phyloP scores from a whole-genome alignment of 768 basidiomycete species.

The Boletus subparvulus region DNA sequence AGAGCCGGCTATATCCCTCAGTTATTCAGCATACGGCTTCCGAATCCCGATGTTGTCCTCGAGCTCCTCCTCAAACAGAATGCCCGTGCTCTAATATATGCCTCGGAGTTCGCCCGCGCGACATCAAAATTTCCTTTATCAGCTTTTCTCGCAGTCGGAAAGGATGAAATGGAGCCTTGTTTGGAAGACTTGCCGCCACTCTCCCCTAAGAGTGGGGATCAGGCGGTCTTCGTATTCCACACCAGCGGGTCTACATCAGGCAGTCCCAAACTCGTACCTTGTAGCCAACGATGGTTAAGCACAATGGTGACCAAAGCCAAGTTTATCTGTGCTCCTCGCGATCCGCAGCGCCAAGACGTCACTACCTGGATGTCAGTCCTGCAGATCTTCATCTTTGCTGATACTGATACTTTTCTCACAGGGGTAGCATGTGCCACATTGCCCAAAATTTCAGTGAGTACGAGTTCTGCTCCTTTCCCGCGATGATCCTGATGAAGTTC shows the following conservation, averaged over 20 bases:
- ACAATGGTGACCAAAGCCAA: slow-evolving; percentile 61
- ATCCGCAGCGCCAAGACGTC: slow-evolving; percentile 60
- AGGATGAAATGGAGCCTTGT: slow-evolving; percentile 38
- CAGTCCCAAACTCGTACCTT: slow-evolving; percentile 75
- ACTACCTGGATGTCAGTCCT: slow-evolving; percentile 67
- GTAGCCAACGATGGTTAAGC: slow-evolving; percentile 65
- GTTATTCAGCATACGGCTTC: slow-evolving; percentile 73
- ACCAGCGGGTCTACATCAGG: slow-evolving; percentile 85
- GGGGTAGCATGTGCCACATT: slow-evolving; percentile 85
- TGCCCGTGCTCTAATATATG: slow-evolving; percentile 65
- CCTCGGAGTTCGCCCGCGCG: slow-evolving; percentile 50
- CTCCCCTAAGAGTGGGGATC: slow-evolving; percentile 36
- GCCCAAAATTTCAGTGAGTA: slow-evolving; percentile 71
- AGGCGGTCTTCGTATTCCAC: slow-evolving; percentile 69
- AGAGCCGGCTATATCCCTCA: slow-evolving; percentile 79
- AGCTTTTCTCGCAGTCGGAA: slow-evolving; percentile 44
- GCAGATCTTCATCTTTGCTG: slow-evolving; percentile 16
- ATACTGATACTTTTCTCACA: slow-evolving; percentile 41
- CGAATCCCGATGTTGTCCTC: slow-evolving; percentile 67
- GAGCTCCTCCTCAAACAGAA: slow-evolving; percentile 64
- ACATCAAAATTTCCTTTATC: slow-evolving; percentile 49
- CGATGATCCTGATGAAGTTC: slow-evolving; percentile 20
- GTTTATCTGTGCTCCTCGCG: slow-evolving; percentile 48
- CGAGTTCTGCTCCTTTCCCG: slow-evolving; percentile 13
- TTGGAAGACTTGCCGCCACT: slow-evolving; percentile 45